A percentile compares a stretch with the other conserved stretches of the same genome.
These are phyloP conservation scores for Aspergillus tanneri DNA, from an alignment of 2,329 filamentous ascomycete species.

Conservation along the genomic window DNA sequence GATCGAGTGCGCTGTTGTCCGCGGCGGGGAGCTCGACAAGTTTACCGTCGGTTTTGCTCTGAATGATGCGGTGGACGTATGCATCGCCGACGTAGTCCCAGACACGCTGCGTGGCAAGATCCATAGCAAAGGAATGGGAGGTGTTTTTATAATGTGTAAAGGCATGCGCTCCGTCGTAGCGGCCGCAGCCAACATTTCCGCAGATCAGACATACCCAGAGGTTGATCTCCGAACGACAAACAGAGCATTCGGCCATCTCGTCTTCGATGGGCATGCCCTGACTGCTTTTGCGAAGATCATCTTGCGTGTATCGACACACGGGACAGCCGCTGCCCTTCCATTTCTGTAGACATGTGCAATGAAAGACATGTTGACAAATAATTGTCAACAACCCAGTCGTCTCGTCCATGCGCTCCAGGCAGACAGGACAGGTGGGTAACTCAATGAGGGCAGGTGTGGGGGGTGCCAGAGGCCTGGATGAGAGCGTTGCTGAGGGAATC, in stretches of 20 bases:
- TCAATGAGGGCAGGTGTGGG: conserved; percentile 83
- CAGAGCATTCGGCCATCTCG: conserved; percentile 61
- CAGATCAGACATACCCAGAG: conserved; percentile 96
- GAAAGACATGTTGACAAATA: conserved; percentile 95
- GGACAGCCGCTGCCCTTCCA: conserved; percentile 95
- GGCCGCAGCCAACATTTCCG: conserved; percentile 86
- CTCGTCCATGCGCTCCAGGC: conserved; percentile 96
- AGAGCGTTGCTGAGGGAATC: conserved; percentile 47
- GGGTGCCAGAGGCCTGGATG: conserved; percentile 64
- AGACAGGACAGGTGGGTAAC: conserved; percentile 92
- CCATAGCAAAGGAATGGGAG: conserved; percentile 86
- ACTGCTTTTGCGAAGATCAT: conserved; percentile 48
- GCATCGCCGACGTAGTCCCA: conserved; percentile 97
- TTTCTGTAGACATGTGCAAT: conserved; percentile 92
- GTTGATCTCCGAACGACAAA: conserved; percentile 77
- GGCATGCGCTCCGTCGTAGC: conserved; percentile 90
- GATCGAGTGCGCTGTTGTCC: conserved; percentile 44
- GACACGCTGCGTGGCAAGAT: conserved; percentile 88
- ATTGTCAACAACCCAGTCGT: conserved; percentile 94
- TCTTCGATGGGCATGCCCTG: conserved; percentile 59
- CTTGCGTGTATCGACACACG: conserved; percentile 85
- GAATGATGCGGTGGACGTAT: conserved; percentile 93
- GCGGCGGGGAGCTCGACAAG: conserved; percentile 79
- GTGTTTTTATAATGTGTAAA: conserved; percentile 92
- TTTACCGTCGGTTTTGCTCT: conserved; percentile 89